Base-by-base conservation (phyloP, 345 rosid species). In the Sonneratia caseolaris region DNA sequence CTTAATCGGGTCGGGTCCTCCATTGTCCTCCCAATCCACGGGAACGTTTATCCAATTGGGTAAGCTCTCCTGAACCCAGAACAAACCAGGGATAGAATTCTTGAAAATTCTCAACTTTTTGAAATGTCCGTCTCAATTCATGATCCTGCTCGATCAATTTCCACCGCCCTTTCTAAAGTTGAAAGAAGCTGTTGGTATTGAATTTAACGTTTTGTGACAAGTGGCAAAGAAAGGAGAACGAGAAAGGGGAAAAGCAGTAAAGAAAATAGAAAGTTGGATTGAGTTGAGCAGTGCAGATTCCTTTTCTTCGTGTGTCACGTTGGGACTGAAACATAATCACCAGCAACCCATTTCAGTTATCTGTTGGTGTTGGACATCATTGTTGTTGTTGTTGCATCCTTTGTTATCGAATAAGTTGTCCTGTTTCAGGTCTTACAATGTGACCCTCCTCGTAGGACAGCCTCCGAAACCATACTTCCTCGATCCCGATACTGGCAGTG, bases 401-500 rank as follows among this genome's bases (percentile, higher is more conserved):
- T 14, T 7, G 16, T 18, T 32, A 48, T 55, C 22, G 32, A n/a
- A 36, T 32, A 37, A 47, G 43, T 32, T 24, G 32, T 21, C 24
- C 69, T 65, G 49, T 75, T 78, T 68, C 82, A 94, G 97, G 82
- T 85, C 82, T 71, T 94, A 91, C 38, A 88, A 91, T 68, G 90
- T 92, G 37, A 82, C 85, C 2, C 43, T 82, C 18, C 67, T 37
- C 59, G 69, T 82, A 7, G 85, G 85, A 59, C 82, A 19, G 80
- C 82, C 68, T 59, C 76, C 92, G 59, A 83, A 79, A 57, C 96
- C 97, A 3, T 93, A 91, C 84, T 91, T 83, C 82, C 93, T 93
- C 72, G 97, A 93, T 83, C 83, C 89, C 71, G 98, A 93, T 40
- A 87, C 98, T 3, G 98, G 98, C 66, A 82, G 85, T 40, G 85